Evolutionary conservation across 257 asterid genomes (phyloP).

Genomic region (Solanum dulcamara): DNA sequence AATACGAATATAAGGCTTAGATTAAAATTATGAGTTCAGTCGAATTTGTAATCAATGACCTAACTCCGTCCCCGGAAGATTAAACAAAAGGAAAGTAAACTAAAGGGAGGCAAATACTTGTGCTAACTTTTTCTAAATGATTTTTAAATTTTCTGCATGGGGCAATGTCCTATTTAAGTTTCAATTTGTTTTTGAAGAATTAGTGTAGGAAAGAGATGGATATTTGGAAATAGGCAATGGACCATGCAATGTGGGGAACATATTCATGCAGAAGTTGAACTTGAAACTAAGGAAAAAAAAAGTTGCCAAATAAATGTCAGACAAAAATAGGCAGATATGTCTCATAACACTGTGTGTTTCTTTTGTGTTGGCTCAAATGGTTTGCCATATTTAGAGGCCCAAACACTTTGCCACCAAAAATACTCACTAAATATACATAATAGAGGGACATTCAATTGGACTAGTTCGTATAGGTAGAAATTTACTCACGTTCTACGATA

Average conservation of each 20-base stretch:
- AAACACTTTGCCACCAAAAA: neutral
- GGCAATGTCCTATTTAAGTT: neutral
- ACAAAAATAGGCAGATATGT: conserved; percentile 6
- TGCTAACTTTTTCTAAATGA: neutral
- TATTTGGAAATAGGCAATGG: conserved; percentile 13
- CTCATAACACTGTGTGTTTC: conserved; percentile 10
- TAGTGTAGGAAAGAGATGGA: conserved; percentile 1
- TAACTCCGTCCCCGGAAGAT: neutral
- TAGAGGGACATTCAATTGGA: conserved; percentile 4
- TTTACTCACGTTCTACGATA: neutral
- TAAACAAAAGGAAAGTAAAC: neutral
- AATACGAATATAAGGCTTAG: neutral
- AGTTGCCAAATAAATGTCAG: neutral
- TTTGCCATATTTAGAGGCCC: neutral
- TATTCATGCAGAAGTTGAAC: conserved; percentile 54
- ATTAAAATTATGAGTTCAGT: neutral
- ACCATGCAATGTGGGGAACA: conserved; percentile 59
- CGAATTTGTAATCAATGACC: neutral
- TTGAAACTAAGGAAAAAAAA: neutral
- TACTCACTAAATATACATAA: neutral
- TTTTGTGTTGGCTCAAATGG: conserved; percentile 6
- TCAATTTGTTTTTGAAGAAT: conserved; percentile 5
- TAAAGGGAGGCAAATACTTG: neutral
- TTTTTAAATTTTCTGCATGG: neutral
- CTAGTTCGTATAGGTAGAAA: conserved; percentile 2